Base-by-base conservation (phyloP, 495 filamentous ascomycete genomes). In the Tuber indicum region DNA sequence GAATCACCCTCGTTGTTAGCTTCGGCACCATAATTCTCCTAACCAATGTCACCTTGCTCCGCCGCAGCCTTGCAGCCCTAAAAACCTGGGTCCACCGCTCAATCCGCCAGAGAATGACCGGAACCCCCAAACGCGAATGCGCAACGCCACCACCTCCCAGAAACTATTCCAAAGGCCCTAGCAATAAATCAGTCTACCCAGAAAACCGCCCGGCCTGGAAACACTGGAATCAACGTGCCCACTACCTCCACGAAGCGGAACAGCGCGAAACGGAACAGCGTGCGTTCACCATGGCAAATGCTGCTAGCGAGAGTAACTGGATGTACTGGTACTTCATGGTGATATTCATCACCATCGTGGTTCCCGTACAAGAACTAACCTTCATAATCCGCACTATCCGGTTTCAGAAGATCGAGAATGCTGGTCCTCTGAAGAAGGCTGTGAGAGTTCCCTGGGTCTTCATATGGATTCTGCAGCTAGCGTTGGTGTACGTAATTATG, bases 361-460 rank as follows among this genome's bases (percentile, higher is more conserved):
- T 43, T 72, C 71, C 71, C 21, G 71, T 72, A 12, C 41, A 72
- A 46, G 41, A 72, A 36, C 36, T 72, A 42, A 42, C 41, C 41
- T 72, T 72, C 36, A 66, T 14, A 17, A 66, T 66, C 58, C 58
- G 1, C 58, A 66, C 58, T 0, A n/a, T 66, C 58, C 58, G 26
- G 1, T 10, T n/a, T n/a, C n/a, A n/a, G n/a, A n/a, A n/a, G 4
- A 4, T 12, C 16, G 58, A 66, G 12, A 17, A 17, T 36, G 12
- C 58, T 32, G 58, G 58, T 1, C 58, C 58, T 1, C 6, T 32
- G 26, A 66, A 66, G 58, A 66, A 66, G 26, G 4, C 36, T 1
- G 58, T 66, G n/a, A 66, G 58, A 26, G 23, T 66, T 1, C 58
- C 58, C 10, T 32, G n/a, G 58, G 58, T 26, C 3, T 12, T 26